A percentile compares a stretch with the other conserved stretches of the same genome.
phyloP scores from a whole-genome alignment of 257 asterid genomes.

The Solanum chilense region DNA sequence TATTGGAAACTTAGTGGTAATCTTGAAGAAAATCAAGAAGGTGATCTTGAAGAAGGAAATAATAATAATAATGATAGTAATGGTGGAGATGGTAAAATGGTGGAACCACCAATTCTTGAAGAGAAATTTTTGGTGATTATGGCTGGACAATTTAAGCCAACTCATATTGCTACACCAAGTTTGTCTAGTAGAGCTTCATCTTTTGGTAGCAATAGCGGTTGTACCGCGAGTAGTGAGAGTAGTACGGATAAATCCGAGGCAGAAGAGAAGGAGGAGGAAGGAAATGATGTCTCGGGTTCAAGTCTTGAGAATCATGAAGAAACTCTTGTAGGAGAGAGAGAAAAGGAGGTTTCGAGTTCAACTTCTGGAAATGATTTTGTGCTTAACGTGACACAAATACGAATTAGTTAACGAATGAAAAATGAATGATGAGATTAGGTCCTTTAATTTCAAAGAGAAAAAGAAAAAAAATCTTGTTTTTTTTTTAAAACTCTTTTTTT shows the following conservation, averaged over 20 bases:
- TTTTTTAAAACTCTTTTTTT: neutral
- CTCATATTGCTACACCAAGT: conserved; percentile 69
- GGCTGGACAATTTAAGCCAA: conserved; percentile 85
- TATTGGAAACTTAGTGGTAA: conserved; percentile 64
- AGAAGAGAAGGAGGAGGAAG: neutral
- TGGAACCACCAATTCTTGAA: conserved; percentile 32
- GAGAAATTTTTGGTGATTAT: conserved; percentile 78
- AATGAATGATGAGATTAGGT: neutral
- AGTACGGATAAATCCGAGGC: conserved; percentile 3
- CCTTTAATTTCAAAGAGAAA: neutral
- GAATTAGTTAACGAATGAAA: neutral
- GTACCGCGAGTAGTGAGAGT: conserved; percentile 12
- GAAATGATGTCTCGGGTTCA: neutral
- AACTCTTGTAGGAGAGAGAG: neutral
- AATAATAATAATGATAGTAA: neutral
- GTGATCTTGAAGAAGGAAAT: conserved; percentile 10
- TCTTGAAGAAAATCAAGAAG: conserved; percentile 28
- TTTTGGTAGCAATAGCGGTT: conserved; percentile 40
- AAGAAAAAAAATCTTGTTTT: neutral
- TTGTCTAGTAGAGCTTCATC: conserved; percentile 57
- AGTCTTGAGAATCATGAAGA: too few species aligned
- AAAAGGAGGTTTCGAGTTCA: neutral
- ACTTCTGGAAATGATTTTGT: fast-evolving
- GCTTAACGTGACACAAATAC: neutral
- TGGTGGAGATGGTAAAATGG: conserved; percentile 1